Evolutionary conservation across 2,329 filamentous ascomycete genomes (phyloP), one percentile per base, ranked within the genome.

Genomic region (Pseudocercospora ulei): DNA sequence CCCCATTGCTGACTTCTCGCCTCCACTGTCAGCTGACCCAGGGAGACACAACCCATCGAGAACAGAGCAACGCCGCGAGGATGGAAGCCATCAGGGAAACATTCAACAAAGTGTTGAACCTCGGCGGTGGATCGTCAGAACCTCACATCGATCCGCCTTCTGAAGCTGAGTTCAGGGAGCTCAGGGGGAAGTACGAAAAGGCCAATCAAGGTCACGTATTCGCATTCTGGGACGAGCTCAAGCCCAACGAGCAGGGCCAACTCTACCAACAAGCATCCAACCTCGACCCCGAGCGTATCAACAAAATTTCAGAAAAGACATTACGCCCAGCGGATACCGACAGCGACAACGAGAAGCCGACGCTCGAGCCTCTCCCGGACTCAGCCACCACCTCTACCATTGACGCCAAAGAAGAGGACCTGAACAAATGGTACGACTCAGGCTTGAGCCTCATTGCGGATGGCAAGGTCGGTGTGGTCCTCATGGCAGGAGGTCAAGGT

Each of bases 401-500:
- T 61, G 88, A 96, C 65, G 92, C 87, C 44, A 75, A 82, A 54
- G 63, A 78, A 35, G 74, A 77, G 43, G 80, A 93, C 59, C 73
- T 95, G 47, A 69, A 83, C 52, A 74, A 72, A 62, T 98, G 88
- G 87, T 90, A 94, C 64, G 68, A 81, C 47, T 70, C 67, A 27
- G 80, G 80, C 28, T 61, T 84, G 47, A 68, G 75, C 53, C 61
- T 78, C 54, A 78, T 82, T 48, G 72, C 76, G 4, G 66, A 76
- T 50, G 80, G 80, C 64, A 75, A 78, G 58, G 79, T 82, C 30
- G 79, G 77, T 19, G 90, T 98, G 11, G 85, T 98, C 35, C 75
- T 98, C 56, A 92, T 98, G 83, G 90, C 90, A 42, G 90, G 90
- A 59, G 90, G 90, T 20, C 90, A 98, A 68, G 90, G 90, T 49